Evolutionary conservation across 1,284 basidiomycete genomes (phyloP), one percentile per base, ranked within the genome.

Genomic region (Pterulicium gracile): DNA sequence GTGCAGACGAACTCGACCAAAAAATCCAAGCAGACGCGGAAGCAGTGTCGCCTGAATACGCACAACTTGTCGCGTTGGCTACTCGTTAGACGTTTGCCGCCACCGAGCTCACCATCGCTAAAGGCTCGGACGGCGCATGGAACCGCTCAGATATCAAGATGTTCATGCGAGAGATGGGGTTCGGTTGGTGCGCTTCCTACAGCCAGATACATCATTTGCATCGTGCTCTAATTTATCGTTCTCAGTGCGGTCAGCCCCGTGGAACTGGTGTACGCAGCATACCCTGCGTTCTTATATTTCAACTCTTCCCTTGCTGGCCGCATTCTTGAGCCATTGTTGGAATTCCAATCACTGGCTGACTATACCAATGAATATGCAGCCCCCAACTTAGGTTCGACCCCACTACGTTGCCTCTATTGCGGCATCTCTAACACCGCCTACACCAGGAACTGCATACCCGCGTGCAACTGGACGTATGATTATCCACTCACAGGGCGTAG

Each of bases 161-260:
- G 19, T 76, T 74, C 58, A 70, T 75, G 69, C 73, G 65, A 53
- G 64, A 72, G 54, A 57, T 64, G 14, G 67, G 67, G 0, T 51
- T 47, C 15, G 48, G 47, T 5, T 46, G 49, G 62, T 63, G 45
- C n/a, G n/a, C n/a, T n/a, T n/a, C n/a, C n/a, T n/a, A n/a, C n/a
- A n/a, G n/a, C n/a, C n/a, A n/a, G n/a, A n/a, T n/a, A n/a, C n/a
- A n/a, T n/a, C n/a, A n/a, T n/a, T n/a, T n/a, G n/a, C n/a, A n/a
- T n/a, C n/a, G n/a, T n/a, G n/a, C n/a, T n/a, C n/a, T n/a, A n/a
- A n/a, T n/a, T 39, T 17, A 39, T 17, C 12, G 22, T 24, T 13
- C 7, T 42, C n/a, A 47, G 45, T 15, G 23, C 35, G 12, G 59
- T 64, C 24, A 68, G 63, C 46, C 61, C 68, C 0, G 67, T 70